These are phyloP conservation scores for Viola pubescens DNA, from an alignment of 441 rosid genomes.

Conservation along the genomic window DNA sequence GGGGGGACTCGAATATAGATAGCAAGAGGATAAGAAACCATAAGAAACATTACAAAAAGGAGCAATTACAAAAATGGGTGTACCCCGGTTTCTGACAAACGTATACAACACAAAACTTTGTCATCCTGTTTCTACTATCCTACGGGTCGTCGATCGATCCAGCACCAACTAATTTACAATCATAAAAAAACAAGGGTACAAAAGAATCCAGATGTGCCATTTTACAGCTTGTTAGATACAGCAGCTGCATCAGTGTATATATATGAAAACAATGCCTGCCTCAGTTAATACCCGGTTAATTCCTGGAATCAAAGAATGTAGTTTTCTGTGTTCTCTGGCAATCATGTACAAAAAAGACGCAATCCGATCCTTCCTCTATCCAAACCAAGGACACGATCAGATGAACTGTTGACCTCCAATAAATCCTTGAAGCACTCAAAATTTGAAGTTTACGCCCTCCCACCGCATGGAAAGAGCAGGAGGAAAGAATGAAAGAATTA, in stretches of 20 bases:
- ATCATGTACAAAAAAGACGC: conserved; percentile 30
- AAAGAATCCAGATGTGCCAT: conserved; percentile 32
- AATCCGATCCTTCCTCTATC: conserved; percentile 18
- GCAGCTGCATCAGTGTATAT: conserved; percentile 33
- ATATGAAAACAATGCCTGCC: conserved; percentile 20
- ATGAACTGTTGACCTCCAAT: conserved; percentile 27
- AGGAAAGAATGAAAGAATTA: conserved; percentile 55
- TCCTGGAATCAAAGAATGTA: conserved; percentile 19
- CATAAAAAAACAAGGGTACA: conserved; percentile 24
- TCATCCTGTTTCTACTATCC: conserved; percentile 17
- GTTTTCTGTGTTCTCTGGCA: conserved; percentile 18
- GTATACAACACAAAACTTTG: conserved; percentile 17
- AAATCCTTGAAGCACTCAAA: conserved; percentile 35
- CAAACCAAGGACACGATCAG: conserved; percentile 28
- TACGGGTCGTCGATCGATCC: conserved; percentile 15
- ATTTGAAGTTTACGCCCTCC: conserved; percentile 34
- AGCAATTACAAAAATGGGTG: conserved; percentile 11
- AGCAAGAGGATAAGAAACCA: neutral
- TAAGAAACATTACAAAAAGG: neutral
- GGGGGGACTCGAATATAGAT: neutral
- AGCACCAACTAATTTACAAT: conserved; percentile 33
- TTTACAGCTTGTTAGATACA: conserved; percentile 45
- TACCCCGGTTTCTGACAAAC: conserved; percentile 21
- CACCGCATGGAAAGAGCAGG: conserved; percentile 7
- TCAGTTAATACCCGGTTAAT: conserved; percentile 23